A percentile compares a stretch with the other conserved stretches of the same genome.
Evolutionary conservation across 495 filamentous ascomycete genomes (phyloP).

Genomic region (Neurospora sp.): DNA sequence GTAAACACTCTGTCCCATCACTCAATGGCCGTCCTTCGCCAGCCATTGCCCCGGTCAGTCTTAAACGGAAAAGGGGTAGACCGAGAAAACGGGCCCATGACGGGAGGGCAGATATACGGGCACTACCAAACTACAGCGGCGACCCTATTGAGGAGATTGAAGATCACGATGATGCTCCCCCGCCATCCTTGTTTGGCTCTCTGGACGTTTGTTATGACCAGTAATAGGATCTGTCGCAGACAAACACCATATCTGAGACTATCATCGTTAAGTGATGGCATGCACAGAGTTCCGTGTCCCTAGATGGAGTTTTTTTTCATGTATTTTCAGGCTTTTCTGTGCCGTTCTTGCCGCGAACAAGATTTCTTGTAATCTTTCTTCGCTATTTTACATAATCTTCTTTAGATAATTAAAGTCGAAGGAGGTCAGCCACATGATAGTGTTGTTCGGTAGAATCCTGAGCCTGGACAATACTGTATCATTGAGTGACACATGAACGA

Average conservation of each 20-base stretch:
- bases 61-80: conserved; percentile 18
- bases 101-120: conserved; percentile 32
- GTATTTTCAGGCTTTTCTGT: not conserved
- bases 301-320: not conserved
- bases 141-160: conserved; percentile 39
- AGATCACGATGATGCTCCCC: conserved; percentile 8
- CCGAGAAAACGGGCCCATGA: conserved; percentile 22
- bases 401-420: not conserved
- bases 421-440: not conserved
- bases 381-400: not conserved
- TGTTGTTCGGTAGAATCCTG: not conserved
- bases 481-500: not conserved
- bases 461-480: not conserved
- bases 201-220: conserved; percentile 7
- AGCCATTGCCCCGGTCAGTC: not conserved
- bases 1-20: conserved; percentile 19
- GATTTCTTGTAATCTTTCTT: not conserved
- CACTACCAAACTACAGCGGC: conserved; percentile 30
- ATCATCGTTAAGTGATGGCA: not conserved
- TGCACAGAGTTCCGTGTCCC: not conserved
- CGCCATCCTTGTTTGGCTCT: conserved; percentile 10
- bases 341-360: not conserved
- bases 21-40: not conserved
- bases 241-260: not conserved
- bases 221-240: not conserved